Conservation (phyloP, 192 early-diverging fungal species). For the Backusella tarrabulga region DNA sequence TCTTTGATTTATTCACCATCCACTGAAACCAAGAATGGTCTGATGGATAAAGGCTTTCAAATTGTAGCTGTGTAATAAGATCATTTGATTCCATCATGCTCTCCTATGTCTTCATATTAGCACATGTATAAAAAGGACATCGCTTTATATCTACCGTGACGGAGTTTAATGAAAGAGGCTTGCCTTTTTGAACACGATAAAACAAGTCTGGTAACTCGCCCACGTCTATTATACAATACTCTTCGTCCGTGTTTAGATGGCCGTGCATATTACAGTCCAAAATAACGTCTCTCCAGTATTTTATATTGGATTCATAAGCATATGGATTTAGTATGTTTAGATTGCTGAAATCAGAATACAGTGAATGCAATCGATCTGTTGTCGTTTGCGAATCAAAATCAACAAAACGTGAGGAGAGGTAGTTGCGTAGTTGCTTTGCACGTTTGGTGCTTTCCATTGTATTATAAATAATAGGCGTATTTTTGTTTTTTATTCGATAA, state of each 20-base stretch:
- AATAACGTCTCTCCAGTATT: conserved; percentile 41
- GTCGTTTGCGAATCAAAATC: conserved; percentile 16
- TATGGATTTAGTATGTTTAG: conserved; percentile 41
- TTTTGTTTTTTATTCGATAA: not conserved
- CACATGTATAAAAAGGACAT: not conserved
- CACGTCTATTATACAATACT: not conserved
- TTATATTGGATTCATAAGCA: conserved; percentile 43
- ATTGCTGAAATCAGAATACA: conserved; percentile 45
- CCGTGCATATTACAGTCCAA: conserved; percentile 38
- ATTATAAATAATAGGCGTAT: not conserved
- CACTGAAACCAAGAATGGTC: not conserved
- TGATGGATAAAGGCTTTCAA: not conserved
- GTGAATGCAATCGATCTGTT: conserved; percentile 31
- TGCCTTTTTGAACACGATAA: conserved; percentile 13
- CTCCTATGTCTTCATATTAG: not conserved
- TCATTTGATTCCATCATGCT: not conserved
- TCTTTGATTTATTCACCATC: not conserved
- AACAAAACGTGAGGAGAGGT: conserved; percentile 19
- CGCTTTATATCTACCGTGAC: conserved; percentile 10
- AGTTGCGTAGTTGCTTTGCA: not conserved
- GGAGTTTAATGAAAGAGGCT: conserved; percentile 12
- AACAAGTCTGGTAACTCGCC: conserved; percentile 11
- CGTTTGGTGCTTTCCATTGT: not conserved
- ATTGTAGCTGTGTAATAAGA: not conserved
- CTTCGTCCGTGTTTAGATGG: not conserved